Evolutionary conservation across 2,329 filamentous ascomycete species (phyloP), one percentile per base, ranked within the genome.

Genomic region (Fusarium haematococcum): DNA sequence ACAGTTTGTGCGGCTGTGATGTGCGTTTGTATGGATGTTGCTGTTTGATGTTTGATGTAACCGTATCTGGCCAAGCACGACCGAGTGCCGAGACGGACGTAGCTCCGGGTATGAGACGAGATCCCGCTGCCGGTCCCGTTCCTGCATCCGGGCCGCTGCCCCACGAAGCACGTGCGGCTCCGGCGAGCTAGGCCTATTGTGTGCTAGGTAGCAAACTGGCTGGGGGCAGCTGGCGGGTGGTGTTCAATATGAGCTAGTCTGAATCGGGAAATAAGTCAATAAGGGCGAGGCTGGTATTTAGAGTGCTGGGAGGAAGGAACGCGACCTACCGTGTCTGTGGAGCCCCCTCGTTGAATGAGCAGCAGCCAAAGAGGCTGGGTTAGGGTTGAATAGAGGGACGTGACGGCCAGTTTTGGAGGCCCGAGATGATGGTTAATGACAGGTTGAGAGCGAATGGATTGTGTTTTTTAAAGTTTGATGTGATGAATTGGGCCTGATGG

Each of bases 241-340:
- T 71, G 66, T 33, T 37, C 65, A 66, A 75, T 50, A 18, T 0
- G 1, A 1, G 59, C 76, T 75, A 79, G 60, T 23, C 76, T 18
- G 0, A 1, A 66, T 71, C 2, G 37, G 65, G 77, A 23, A 79
- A 68, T 73, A 66, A 75, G 78, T 79, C 76, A 79, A 79, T 78
- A 79, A 8, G 20, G 57, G 25, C 25, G 69, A 65, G 65, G 71
- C 68, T 74, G 74, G 65, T 10, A 6, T 39, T 23, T 48, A 14
- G 9, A n/a, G 23, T 25, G 71, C 72, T 73, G 71, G 62, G 54
- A 50, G 61, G 39, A 20, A 14, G 13, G 9, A 33, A 65, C 63
- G 71, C 71, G 71, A 74, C 71, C 9, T 10, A 32, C 2, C 71
- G 71, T 69, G 71, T 72, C 56, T 8, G 63, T 65, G 63, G 63